Percentiles rank a stretch among this genome's conserved stretches.
Evolutionary conservation across 441 rosid genomes (phyloP).

Genomic region (Codiaeum variegatum): DNA sequence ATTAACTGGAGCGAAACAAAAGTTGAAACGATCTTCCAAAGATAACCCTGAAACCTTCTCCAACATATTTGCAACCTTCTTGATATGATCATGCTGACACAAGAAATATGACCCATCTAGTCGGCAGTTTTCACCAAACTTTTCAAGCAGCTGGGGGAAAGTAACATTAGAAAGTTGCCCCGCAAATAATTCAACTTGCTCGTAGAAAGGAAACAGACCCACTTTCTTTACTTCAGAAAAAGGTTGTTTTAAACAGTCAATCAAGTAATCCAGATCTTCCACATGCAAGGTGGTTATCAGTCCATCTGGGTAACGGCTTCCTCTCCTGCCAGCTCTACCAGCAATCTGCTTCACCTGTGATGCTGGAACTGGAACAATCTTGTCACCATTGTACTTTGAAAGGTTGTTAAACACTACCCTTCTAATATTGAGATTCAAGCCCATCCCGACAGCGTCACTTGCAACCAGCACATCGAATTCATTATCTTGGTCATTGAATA

Average conservation of each 20-base stretch:
- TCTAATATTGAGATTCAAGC: conserved; percentile 88
- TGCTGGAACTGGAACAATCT: conserved; percentile 70
- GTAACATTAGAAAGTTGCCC: conserved; percentile 54
- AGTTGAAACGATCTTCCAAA: conserved; percentile 84
- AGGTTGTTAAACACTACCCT: conserved; percentile 76
- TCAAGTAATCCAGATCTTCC: conserved; percentile 68
- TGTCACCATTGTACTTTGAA: conserved; percentile 82
- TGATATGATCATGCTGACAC: conserved; percentile 77
- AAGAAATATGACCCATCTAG: conserved; percentile 84
- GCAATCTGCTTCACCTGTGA: conserved; percentile 96
- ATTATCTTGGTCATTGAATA: conserved; percentile 81
- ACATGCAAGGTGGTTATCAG: conserved; percentile 73
- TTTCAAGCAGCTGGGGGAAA: conserved; percentile 74
- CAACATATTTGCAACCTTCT: conserved; percentile 93
- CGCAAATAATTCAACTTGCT: conserved; percentile 90
- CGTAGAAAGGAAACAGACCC: conserved; percentile 88
- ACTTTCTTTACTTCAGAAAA: conserved; percentile 73
- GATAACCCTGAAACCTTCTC: conserved; percentile 75
- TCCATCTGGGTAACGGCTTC: conserved; percentile 85
- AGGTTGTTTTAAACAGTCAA: conserved; percentile 83
- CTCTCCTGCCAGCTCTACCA: conserved; percentile 95
- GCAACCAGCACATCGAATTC: conserved; percentile 94
- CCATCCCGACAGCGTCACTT: conserved; percentile 97
- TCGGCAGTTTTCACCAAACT: conserved; percentile 73
- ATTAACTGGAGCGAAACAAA: conserved; percentile 95